A percentile compares a stretch with the other conserved stretches of the same genome.
phyloP scores from a whole-genome alignment of 148 eudicot genomes.

The Polygonum aviculare region DNA sequence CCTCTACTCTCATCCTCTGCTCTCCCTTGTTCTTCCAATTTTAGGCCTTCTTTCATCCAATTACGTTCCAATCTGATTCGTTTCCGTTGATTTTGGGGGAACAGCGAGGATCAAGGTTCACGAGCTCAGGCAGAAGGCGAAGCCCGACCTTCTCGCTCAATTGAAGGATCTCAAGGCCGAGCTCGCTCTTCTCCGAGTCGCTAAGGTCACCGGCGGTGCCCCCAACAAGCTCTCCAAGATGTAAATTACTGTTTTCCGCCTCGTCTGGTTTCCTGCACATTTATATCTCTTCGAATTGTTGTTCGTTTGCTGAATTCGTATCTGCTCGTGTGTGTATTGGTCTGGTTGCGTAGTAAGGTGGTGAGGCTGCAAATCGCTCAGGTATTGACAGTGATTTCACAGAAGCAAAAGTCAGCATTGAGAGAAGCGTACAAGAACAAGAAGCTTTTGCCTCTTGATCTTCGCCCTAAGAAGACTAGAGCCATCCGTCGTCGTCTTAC shows the following conservation, averaged over 20 bases:
- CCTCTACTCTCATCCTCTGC: not conserved
- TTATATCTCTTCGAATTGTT: not conserved
- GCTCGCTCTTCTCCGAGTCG: slow-evolving; percentile 56
- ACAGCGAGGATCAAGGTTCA: slow-evolving; percentile 37
- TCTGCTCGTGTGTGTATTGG: not conserved
- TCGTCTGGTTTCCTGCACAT: not conserved
- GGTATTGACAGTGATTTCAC: slow-evolving; percentile 57
- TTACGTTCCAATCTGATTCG: not conserved
- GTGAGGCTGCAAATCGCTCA: slow-evolving; percentile 50
- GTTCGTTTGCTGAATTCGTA: not conserved
- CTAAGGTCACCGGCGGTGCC: slow-evolving; percentile 70
- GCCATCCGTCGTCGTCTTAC: slow-evolving; percentile 55
- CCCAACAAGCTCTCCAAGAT: slow-evolving; percentile 71
- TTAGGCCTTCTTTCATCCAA: not conserved
- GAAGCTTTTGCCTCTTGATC: slow-evolving; percentile 59
- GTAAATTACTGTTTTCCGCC: slow-evolving; percentile 19
- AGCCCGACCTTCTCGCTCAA: slow-evolving; percentile 35
- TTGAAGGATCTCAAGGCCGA: slow-evolving; percentile 57
- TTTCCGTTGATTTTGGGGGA: not conserved
- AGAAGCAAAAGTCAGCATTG: slow-evolving; percentile 51
- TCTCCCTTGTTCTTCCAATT: not conserved
- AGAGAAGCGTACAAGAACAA: slow-evolving; percentile 58
- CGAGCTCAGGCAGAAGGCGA: slow-evolving; percentile 35
- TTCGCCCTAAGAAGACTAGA: slow-evolving; percentile 65
- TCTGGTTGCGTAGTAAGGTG: slow-evolving; percentile 27